Percentiles rank a stretch among this genome's conserved stretches.
Conservation (phyloP, 2,329 filamentous ascomycete species). For the Dactylellina cionopaga region DNA sequence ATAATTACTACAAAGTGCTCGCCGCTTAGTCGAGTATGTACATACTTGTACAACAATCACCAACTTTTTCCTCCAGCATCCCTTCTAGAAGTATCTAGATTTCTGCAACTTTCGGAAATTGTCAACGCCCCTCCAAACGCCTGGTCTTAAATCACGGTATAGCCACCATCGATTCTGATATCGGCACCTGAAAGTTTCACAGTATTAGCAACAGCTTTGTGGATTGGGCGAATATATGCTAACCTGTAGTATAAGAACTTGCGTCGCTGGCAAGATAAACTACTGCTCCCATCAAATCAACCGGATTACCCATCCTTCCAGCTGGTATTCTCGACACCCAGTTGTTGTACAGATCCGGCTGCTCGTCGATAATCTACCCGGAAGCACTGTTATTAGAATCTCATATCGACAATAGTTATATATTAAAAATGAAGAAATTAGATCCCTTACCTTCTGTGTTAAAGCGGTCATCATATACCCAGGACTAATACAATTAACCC, state of each 20-base stretch:
- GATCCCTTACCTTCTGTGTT: slow-evolving; percentile 59
- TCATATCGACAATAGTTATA: slow-evolving; percentile 59
- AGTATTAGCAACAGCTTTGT: neutral
- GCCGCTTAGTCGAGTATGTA: slow-evolving; percentile 26
- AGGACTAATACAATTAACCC: slow-evolving; percentile 93
- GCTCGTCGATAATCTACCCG: slow-evolving; percentile 80
- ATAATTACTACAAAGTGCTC: slow-evolving; percentile 12
- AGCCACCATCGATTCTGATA: slow-evolving; percentile 85
- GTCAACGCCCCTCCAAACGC: neutral
- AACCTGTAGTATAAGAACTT: slow-evolving; percentile 75
- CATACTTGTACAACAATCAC: slow-evolving; percentile 27
- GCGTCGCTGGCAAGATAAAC: slow-evolving; percentile 86
- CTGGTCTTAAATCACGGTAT: slow-evolving; percentile 78
- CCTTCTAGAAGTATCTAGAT: too few relatives aligned
- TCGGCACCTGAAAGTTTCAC: slow-evolving; percentile 71
- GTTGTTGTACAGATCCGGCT: slow-evolving; percentile 85
- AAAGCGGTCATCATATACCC: slow-evolving; percentile 96
- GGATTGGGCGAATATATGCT: slow-evolving; percentile 58
- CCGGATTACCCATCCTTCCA: slow-evolving; percentile 90
- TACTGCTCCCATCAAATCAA: slow-evolving; percentile 93
- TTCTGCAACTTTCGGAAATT: neutral
- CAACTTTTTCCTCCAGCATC: neutral
- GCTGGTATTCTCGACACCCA: slow-evolving; percentile 93
- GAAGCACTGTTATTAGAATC: too few relatives aligned
- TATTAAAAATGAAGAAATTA: slow-evolving; percentile 81